A percentile compares a stretch with the other conserved stretches of the same genome.
Evolutionary conservation across 768 basidiomycete genomes (phyloP).

Genomic region (Boletus insuetus): DNA sequence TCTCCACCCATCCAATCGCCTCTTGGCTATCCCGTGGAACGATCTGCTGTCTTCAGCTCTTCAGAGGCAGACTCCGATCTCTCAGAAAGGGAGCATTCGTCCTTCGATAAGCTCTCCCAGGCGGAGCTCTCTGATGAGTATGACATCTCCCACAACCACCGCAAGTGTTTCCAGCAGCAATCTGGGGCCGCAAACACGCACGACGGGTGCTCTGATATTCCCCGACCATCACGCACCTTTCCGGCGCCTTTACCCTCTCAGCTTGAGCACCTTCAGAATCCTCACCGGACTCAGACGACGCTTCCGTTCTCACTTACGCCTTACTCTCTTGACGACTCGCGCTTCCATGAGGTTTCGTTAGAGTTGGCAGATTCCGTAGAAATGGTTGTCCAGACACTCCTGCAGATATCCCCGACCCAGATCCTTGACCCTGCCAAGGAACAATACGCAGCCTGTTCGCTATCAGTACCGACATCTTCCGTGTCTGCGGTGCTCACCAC

Average conservation of each 20-base stretch:
- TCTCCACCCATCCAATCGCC: conserved; percentile 40
- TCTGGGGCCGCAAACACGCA: conserved; percentile 13
- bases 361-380: conserved; percentile 92
- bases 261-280: conserved; percentile 73
- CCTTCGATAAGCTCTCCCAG: conserved; percentile 30
- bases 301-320: conserved; percentile 15
- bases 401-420: conserved; percentile 88
- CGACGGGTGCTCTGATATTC: conserved; percentile 33
- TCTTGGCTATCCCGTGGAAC: conserved; percentile 30
- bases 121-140: conserved; percentile 33
- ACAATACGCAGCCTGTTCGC: conserved; percentile 84
- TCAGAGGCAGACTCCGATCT: conserved; percentile 51
- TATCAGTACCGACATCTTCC: conserved; percentile 84
- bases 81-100: conserved; percentile 44
- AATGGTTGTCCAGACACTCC: conserved; percentile 85
- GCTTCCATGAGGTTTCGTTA: conserved; percentile 68
- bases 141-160: conserved; percentile 25
- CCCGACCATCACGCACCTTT: conserved; percentile 70
- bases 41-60: conserved; percentile 43
- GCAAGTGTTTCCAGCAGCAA: conserved; percentile 26
- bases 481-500: conserved; percentile 86
- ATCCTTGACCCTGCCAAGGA: conserved; percentile 91
- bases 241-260: conserved; percentile 80
- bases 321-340: conserved; percentile 26
- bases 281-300: conserved; percentile 39